Evolutionary conservation across 345 rosid genomes (phyloP).

Genomic region (Hibiscus mutabilis): DNA sequence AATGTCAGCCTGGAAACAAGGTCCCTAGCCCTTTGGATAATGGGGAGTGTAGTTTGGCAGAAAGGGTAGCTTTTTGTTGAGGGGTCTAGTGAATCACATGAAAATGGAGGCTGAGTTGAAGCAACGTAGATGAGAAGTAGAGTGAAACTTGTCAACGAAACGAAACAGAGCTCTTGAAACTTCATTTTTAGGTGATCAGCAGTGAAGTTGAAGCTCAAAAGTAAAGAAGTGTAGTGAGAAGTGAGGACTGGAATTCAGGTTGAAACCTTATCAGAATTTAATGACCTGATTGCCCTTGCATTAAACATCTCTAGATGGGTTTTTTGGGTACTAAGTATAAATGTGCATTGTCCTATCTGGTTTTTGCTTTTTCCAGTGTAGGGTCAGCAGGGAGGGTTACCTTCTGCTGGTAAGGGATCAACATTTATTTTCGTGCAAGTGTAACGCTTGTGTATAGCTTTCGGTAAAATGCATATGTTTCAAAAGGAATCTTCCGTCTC

Average conservation of each 20-base stretch:
- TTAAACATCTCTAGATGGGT: neutral
- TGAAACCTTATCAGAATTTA: neutral
- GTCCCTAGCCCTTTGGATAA: conserved; percentile 51
- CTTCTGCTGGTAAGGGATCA: too few species aligned
- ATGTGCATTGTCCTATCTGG: neutral
- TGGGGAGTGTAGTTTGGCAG: conserved; percentile 51
- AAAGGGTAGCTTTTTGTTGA: conserved; percentile 41
- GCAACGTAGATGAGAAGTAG: conserved; percentile 7
- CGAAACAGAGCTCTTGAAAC: neutral
- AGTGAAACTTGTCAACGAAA: neutral
- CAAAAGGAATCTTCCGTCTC: too few species aligned
- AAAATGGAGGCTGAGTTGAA: conserved; percentile 44
- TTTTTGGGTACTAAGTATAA: neutral
- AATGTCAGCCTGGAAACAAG: conserved; percentile 61
- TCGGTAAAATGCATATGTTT: too few species aligned
- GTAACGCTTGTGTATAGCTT: neutral
- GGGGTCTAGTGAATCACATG: conserved; percentile 50
- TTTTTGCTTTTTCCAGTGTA: neutral
- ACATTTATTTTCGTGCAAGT: neutral
- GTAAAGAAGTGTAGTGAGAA: neutral
- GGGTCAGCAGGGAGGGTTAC: neutral
- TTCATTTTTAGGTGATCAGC: neutral
- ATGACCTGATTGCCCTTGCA: conserved; percentile 6
- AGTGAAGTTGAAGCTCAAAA: conserved; percentile 14
- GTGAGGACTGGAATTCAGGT: neutral